Evolutionary conservation across 2,329 filamentous ascomycete genomes (phyloP), one percentile per base, ranked within the genome.

Genomic region (Sclerotinia nivalis): DNA sequence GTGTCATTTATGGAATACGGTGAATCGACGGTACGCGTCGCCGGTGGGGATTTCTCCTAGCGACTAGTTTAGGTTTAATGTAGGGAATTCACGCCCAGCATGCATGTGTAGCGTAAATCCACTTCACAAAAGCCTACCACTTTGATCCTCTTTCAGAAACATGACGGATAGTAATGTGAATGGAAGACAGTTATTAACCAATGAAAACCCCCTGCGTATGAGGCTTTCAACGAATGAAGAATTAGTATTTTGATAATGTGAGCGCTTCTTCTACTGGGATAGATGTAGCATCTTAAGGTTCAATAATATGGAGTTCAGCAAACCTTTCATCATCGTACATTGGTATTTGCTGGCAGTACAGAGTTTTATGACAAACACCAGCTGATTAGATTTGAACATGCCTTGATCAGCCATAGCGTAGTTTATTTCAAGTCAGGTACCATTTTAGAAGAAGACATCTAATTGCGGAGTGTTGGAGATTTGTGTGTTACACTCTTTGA

Each of bases 271-370:
- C 40, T 12, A 25, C 40, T 37, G 28, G 65, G 52, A 58, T 68
- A 20, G 28, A 28, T 49, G 59, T n/a, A 47, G 31, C 55, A 43
- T 18, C 34, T 5, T 25, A n/a, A 40, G 34, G 12, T 40, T 58
- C 31, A 61, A 15, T 9, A n/a, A 28, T 20, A 18, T 45, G 12
- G 20, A 47, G 34, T 52, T 52, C 61, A 28, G 15, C 45, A 37
- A 34, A 43, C 52, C 62, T 52, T 40, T 66, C 49, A 66, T 66
- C 62, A 66, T 66, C 55, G 62, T 56, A 45, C 62, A 66, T 45
- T 66, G 50, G 20, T 40, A 52, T 64, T 40, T 64, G 61, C 31
- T 45, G 64, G 50, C 34, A 56, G 43, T 45, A 34, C 18, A 43
- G 37, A 66, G 40, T 34, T n/a, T 55, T 22, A 49, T 61, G 55